These are phyloP conservation scores for Thalia dealbata DNA, from an alignment of 176 grass and related monocot species.

Conservation along the genomic window DNA sequence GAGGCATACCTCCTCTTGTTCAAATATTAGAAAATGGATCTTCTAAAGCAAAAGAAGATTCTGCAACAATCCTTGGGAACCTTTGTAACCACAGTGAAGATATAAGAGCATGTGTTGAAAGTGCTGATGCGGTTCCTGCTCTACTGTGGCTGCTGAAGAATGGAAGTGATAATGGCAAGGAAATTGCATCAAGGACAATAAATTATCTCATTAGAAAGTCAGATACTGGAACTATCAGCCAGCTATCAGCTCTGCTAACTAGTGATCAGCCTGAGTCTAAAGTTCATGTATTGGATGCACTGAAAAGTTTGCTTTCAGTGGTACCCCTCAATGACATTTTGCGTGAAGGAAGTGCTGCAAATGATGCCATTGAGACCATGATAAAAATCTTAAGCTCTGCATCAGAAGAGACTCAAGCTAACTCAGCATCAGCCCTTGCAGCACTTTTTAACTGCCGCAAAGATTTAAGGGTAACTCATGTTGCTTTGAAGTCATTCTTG, in stretches of 20 bases:
- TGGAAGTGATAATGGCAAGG: constrained; percentile 97
- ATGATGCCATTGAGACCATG: constrained; percentile 96
- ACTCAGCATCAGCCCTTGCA: constrained; percentile 87
- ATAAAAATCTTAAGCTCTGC: constrained; percentile 83
- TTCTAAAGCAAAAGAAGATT: constrained; percentile 99
- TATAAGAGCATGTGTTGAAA: constrained; percentile 97
- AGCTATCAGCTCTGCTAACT: constrained; percentile 86
- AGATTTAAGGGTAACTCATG: constrained; percentile 80
- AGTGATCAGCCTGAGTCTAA: constrained; percentile 97
- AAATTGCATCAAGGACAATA: constrained; percentile 97
- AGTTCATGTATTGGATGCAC: constrained; percentile 91
- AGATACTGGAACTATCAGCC: constrained; percentile 96
- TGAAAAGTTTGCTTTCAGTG: constrained; percentile 95
- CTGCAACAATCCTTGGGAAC: constrained; percentile 94
- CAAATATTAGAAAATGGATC: constrained; percentile 98
- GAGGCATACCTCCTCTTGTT: constrained; percentile 99
- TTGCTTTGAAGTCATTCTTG: constrained; percentile 79
- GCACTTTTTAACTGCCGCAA: constrained; percentile 84
- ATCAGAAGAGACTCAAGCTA: constrained; percentile 95
- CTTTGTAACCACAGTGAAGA: constrained; percentile 99
- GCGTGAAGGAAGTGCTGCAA: constrained; percentile 94
- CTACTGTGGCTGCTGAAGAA: constrained; percentile 99
- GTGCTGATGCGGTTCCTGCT: constrained; percentile 97
- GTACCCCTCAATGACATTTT: constrained; percentile 91
- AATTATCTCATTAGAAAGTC: constrained; percentile 98